phyloP scores from a whole-genome alignment of 2,329 filamentous ascomycete species.

The Fusarium falciforme region DNA sequence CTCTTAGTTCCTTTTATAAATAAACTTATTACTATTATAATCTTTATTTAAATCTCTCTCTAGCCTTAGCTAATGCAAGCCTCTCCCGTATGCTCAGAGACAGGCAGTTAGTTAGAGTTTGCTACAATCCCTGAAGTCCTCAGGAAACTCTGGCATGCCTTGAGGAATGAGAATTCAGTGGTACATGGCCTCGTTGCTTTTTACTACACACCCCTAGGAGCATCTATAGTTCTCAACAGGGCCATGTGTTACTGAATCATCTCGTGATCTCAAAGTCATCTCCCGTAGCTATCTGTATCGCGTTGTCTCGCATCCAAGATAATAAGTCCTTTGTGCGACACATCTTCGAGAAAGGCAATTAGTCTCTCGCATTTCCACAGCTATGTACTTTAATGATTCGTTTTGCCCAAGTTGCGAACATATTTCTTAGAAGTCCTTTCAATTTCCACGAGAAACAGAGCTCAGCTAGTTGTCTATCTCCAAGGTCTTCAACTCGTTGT shows the following conservation, averaged over 20 bases:
- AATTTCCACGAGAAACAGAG: background rate
- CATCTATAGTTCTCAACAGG: background rate
- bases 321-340: background rate
- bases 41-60: background rate
- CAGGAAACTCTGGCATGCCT: too few relatives aligned
- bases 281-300: background rate
- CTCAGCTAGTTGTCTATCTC: background rate
- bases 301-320: background rate
- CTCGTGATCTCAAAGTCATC: background rate
- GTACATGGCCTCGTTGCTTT: background rate
- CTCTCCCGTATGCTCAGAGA: background rate
- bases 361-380: background rate
- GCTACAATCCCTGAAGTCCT: too few relatives aligned
- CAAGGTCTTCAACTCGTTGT: background rate
- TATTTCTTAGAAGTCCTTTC: background rate
- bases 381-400: background rate
- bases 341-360: background rate
- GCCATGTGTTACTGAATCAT: background rate
- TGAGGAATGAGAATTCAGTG: background rate
- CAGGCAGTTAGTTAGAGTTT: too few relatives aligned
- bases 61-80: background rate
- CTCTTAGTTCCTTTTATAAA: background rate
- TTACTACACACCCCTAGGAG: background rate
- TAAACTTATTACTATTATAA: background rate
- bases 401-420: background rate